Conservation (phyloP, 306 rosid species). For the Astragalus glycyphyllos region DNA sequence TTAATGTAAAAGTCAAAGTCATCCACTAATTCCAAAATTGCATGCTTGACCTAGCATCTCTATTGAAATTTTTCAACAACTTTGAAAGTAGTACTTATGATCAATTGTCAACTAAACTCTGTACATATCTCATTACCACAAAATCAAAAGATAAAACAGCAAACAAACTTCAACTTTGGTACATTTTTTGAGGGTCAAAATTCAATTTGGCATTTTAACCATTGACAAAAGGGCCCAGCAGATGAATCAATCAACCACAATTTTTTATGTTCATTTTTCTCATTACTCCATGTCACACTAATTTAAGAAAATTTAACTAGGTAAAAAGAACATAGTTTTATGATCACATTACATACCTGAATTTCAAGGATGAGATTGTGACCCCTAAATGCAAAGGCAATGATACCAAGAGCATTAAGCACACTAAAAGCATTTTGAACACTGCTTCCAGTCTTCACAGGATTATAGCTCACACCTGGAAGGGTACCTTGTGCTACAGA, state of each 20-base stretch:
- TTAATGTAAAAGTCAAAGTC: constrained; percentile 12
- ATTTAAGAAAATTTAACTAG: background rate
- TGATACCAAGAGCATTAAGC: constrained; percentile 57
- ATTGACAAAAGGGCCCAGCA: background rate
- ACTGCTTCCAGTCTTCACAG: background rate
- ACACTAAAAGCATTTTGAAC: constrained; percentile 36
- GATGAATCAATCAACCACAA: constrained; percentile 1
- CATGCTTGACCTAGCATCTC: constrained; percentile 22
- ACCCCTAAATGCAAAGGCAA: constrained; percentile 64
- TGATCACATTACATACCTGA: constrained; percentile 39
- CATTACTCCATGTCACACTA: background rate
- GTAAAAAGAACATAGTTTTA: background rate
- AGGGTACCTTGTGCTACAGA: constrained; percentile 56
- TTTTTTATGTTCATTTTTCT: background rate
- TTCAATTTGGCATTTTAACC: background rate
- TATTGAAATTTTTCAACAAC: constrained; percentile 27
- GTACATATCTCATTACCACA: background rate
- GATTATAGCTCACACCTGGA: constrained; percentile 41
- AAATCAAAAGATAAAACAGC: constrained; percentile 16
- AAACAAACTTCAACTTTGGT: constrained; percentile 28
- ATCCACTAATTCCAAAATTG: constrained; percentile 7
- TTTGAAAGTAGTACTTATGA: background rate
- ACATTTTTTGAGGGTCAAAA: background rate
- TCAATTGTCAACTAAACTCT: background rate
- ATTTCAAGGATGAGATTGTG: constrained; percentile 65